phyloP scores from a whole-genome alignment of 441 rosid species.

The Geranium incanum region DNA sequence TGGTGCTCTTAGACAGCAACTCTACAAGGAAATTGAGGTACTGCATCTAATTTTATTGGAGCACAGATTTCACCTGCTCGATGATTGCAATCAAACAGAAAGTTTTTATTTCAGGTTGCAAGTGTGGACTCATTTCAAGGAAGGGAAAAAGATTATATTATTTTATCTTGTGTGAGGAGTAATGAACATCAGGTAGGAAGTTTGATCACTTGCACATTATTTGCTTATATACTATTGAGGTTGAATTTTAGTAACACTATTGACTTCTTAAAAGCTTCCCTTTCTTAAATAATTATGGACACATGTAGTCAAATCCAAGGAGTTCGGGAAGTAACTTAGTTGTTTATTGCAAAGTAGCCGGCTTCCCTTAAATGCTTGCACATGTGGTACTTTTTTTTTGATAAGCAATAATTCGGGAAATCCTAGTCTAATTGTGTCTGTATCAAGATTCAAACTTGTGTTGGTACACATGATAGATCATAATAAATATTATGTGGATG shows the following conservation, averaged over 20 bases:
- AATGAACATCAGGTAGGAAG: conserved; percentile 91
- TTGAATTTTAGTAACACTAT: background rate
- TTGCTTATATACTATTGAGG: background rate
- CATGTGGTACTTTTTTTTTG: background rate
- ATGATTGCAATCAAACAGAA: conserved; percentile 17
- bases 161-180: conserved; percentile 96
- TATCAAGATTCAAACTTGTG: too few species aligned
- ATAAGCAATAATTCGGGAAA: too few species aligned
- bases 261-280: background rate
- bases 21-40: conserved; percentile 81
- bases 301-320: background rate
- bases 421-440: too few species aligned
- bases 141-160: conserved; percentile 97
- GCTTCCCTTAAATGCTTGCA: background rate
- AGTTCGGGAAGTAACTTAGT: background rate
- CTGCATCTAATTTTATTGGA: conserved; percentile 10
- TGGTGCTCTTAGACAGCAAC: conserved; percentile 27
- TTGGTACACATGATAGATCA: too few species aligned
- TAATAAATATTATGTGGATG: background rate
- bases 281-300: background rate
- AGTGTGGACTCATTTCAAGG: conserved; percentile 99
- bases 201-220: background rate
- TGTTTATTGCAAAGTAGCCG: background rate
- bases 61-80: conserved; percentile 9
- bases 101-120: conserved; percentile 61